phyloP scores from a whole-genome alignment of 352 stramenopile genomes.

The Chrysophaeum taylorii region DNA sequence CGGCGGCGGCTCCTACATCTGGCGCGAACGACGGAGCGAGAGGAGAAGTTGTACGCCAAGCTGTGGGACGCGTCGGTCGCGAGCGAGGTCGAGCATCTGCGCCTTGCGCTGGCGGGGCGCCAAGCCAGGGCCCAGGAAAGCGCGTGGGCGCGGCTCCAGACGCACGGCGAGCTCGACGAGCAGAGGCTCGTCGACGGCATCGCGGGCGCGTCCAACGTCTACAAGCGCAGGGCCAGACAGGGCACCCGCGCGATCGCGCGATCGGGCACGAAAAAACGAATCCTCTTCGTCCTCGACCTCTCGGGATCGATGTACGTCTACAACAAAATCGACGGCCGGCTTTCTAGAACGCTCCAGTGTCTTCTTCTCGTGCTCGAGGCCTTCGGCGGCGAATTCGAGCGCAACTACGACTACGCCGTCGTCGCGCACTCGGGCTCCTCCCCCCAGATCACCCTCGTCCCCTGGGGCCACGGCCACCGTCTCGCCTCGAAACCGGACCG shows the following conservation, averaged over 20 bases:
- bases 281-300: slow-evolving; percentile 85
- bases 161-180: slow-evolving; percentile 84
- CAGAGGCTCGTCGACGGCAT: slow-evolving; percentile 83
- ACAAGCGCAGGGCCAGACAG: slow-evolving; percentile 71
- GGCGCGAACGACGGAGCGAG: slow-evolving; percentile 39
- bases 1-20: slow-evolving; percentile 41
- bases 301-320: slow-evolving; percentile 75
- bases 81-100: slow-evolving; percentile 38
- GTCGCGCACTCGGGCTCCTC: not conserved
- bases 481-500: not conserved
- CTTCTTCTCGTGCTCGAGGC: slow-evolving; percentile 76
- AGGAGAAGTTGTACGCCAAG: slow-evolving; percentile 47
- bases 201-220: slow-evolving; percentile 75
- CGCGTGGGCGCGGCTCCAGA: slow-evolving; percentile 80
- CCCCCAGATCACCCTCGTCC: not conserved
- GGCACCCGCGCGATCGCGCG: slow-evolving; percentile 25
- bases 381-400: too few species aligned
- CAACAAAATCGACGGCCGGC: slow-evolving; percentile 58
- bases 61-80: slow-evolving; percentile 32
- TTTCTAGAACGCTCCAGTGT: slow-evolving; percentile 64
- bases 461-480: too few species aligned
- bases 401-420: not conserved
- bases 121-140: slow-evolving; percentile 67
- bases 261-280: slow-evolving; percentile 33
- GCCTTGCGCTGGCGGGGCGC: slow-evolving; percentile 60